phyloP scores from a whole-genome alignment of 1,284 basidiomycete species.

The Polyporus tsugae region DNA sequence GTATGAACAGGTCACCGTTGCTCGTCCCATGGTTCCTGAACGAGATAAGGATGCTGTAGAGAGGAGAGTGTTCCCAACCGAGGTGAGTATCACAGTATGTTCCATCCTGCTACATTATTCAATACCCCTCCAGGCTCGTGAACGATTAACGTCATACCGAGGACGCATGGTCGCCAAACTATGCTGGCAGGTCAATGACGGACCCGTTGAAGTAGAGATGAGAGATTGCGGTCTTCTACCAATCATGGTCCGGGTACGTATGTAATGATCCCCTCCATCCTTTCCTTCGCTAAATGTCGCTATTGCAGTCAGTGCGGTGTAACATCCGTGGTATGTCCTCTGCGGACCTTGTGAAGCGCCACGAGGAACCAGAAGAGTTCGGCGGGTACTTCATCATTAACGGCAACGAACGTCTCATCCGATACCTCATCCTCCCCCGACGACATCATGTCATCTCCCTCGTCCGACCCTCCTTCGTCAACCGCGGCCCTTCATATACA shows the following conservation, averaged over 20 bases:
- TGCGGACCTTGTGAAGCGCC: slow-evolving; percentile 85
- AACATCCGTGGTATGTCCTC: slow-evolving; percentile 90
- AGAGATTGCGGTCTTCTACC: slow-evolving; percentile 94
- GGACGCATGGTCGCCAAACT: slow-evolving; percentile 92
- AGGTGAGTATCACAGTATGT: slow-evolving; percentile 59
- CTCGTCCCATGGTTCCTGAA: slow-evolving; percentile 89
- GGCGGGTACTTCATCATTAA: slow-evolving; percentile 99
- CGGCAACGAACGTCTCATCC: slow-evolving; percentile 98
- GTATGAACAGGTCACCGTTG: slow-evolving; percentile 89
- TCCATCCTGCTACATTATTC: not conserved
- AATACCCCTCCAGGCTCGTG: slow-evolving; percentile 72
- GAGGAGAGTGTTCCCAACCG: slow-evolving; percentile 86
- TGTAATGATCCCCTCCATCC: not conserved
- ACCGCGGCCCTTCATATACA: slow-evolving; percentile 95
- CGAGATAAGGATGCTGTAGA: slow-evolving; percentile 82
- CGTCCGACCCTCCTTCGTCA: slow-evolving; percentile 86
- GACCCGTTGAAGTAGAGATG: slow-evolving; percentile 77
- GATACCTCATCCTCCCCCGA: slow-evolving; percentile 92
- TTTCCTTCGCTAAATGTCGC: slow-evolving; percentile 1
- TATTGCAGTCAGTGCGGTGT: slow-evolving; percentile 86
- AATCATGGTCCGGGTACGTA: slow-evolving; percentile 93
- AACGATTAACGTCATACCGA: slow-evolving; percentile 92
- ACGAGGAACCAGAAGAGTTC: slow-evolving; percentile 98
- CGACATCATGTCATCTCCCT: slow-evolving; percentile 92
- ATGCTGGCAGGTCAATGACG: slow-evolving; percentile 85